Evolutionary conservation across 306 rosid species (phyloP), one percentile per base, ranked within the genome.

Genomic region (Cyclanthera cordifolia): DNA sequence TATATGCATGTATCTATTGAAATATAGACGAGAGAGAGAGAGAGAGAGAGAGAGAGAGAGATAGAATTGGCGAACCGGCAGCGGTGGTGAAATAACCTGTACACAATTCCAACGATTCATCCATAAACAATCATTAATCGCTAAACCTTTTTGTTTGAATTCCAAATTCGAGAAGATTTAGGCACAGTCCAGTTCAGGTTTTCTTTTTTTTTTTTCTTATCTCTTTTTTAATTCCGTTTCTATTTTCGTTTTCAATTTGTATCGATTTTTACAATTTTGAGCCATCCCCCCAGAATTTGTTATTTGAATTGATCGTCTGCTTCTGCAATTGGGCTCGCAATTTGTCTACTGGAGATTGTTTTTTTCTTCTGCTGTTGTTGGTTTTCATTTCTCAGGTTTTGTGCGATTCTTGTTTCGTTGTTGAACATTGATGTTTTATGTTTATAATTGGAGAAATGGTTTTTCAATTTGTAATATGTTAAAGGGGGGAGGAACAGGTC

Each of bases 311-410:
- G 53, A 47, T 81, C 51, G 30, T 61, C 43, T 81, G 72, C 14
- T 78, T 71, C 72, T 55, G 79, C 67, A 79, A 72, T 74, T 59
- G 53, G 72, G 77, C 79, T 81, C 53, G 80, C 73, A 83, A 82
- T 75, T 79, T 79, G 78, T 77, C 77, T 65, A 71, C 73, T 79
- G 75, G 87, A 86, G 76, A 43, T 81, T 69, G 59, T 79, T 79
- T 28, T 72, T 67, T 73, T 73, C 53, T 32, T 67, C 37, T 32
- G 37, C 76, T 76, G 16, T 51, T 80, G 65, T 37, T 76, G n/a
- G 74, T 69, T 58, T 71, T 37, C 24, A 11, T 63, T 6, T 25
- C 51, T 63, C 3, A 63, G 51, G 19, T 21, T 63, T 63, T n/a
- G 52, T 63, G 69, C 69, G 20, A 6, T 69, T 67, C 5, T 49